Percentiles rank a stretch among this genome's conserved stretches.
Evolutionary conservation across 2,329 filamentous ascomycete species (phyloP).

Genomic region (Xylariaceae sp.): DNA sequence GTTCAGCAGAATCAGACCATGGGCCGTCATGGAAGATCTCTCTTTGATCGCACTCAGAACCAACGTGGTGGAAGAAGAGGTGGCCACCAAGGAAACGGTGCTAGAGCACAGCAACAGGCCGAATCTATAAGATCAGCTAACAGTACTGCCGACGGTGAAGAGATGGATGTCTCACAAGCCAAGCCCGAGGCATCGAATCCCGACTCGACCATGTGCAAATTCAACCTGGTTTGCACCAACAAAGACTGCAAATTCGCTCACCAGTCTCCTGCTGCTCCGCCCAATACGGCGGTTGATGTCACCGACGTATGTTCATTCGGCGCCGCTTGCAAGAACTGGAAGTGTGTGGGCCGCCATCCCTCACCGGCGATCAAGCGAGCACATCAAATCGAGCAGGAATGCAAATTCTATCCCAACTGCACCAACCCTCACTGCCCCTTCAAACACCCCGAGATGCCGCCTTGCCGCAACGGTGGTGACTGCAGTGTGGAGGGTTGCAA

Average conservation of each 20-base stretch:
- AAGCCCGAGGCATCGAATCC: constrained; percentile 51
- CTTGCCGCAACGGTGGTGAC: constrained; percentile 86
- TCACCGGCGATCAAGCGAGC: constrained; percentile 76
- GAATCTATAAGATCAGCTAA: constrained; percentile 35
- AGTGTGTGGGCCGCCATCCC: constrained; percentile 87
- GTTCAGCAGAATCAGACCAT: constrained; percentile 50
- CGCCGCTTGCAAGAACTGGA: constrained; percentile 89
- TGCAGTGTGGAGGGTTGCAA: constrained; percentile 79
- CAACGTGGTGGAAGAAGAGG: constrained; percentile 48
- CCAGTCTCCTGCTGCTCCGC: constrained; percentile 83
- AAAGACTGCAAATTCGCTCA: constrained; percentile 89
- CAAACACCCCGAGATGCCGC: constrained; percentile 78
- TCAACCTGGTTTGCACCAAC: constrained; percentile 83
- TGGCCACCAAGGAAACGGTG: constrained; percentile 40
- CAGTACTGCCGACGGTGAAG: constrained; percentile 44
- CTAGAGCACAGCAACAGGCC: constrained; percentile 28
- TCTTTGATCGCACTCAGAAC: constrained; percentile 68
- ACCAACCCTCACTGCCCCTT: constrained; percentile 84
- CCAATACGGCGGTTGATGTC: constrained; percentile 70
- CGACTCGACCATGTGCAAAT: constrained; percentile 76
- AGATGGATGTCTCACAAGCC: constrained; percentile 57
- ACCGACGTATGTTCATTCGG: constrained; percentile 78
- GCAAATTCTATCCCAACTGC: constrained; percentile 89
- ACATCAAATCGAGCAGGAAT: constrained; percentile 78
- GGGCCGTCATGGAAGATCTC: constrained; percentile 49